Evolutionary conservation across 2,329 filamentous ascomycete genomes (phyloP), one percentile per base, ranked within the genome.

Genomic region (Magnaporthiopsis rhizophila): DNA sequence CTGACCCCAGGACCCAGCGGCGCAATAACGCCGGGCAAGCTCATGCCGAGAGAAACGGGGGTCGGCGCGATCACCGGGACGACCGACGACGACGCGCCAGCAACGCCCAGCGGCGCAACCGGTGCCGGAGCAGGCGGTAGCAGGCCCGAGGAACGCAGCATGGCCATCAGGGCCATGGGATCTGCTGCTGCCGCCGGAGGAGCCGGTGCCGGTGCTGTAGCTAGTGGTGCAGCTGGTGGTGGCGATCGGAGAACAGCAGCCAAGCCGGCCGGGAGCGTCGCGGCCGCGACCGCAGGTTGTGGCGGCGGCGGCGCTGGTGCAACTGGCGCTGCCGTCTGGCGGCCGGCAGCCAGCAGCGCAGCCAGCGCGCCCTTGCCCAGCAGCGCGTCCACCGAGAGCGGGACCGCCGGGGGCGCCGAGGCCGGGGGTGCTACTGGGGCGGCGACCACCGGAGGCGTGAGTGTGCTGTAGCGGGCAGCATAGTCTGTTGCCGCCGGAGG

Each of bases 81-180:
- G 36, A 6, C 11, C 28, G 28, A 30, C 34, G 34, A 36, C 9
- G 34, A 1, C 34, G 34, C 34, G 8, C 34, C 36, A 18, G 13
- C 36, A 38, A 38, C 13, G 15, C 36, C 36, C 36, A 18, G 13
- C 4, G 36, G 36, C 15, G 13, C 36, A 38, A 13, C 71, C 71
- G 76, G 70, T 74, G 75, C 71, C 68, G 73, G 67, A 77, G 76
- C 36, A 62, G 73, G 73, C 36, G 82, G 76, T 36, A 93, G 77
- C 65, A 92, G 80, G 26, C 90, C 90, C 9, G 88, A 87, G 66
- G 86, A 84, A 65, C 88, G 83, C 65, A 93, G 78, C 72, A 86
- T 86, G 24, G 87, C 86, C 67, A 93, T 77, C 30, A 93, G 75
- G 30, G 86, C 82, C 72, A 84, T 79, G 24, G 88, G 83, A 61